phyloP scores from a whole-genome alignment of 2,329 filamentous ascomycete genomes.

The Aspergillus phoenicis region DNA sequence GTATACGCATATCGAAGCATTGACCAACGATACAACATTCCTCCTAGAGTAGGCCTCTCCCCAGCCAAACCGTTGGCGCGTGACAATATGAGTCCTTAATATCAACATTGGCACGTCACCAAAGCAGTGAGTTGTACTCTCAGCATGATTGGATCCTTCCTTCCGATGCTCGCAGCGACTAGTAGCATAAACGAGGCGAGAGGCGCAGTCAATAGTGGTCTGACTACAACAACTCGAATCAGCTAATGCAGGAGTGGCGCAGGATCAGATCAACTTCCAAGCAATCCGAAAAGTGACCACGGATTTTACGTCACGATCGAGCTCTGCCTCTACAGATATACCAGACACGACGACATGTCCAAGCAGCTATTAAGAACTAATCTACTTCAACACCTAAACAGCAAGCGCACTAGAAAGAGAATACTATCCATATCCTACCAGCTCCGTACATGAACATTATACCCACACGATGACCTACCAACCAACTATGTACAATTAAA shows the following conservation, averaged over 20 bases:
- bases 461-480: constrained; percentile 51
- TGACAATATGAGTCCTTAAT: constrained; percentile 33
- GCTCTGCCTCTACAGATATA: constrained; percentile 42
- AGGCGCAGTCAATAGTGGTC: constrained; percentile 37
- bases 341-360: constrained; percentile 40
- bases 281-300: constrained; percentile 23
- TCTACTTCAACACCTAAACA: constrained; percentile 41
- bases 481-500: constrained; percentile 37
- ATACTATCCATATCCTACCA: constrained; percentile 44
- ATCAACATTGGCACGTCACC: constrained; percentile 38
- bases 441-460: constrained; percentile 52
- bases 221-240: not conserved
- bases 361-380: constrained; percentile 39
- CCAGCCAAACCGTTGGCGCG: constrained; percentile 32
- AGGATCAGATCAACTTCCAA: constrained; percentile 47
- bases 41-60: constrained; percentile 43
- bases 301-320: constrained; percentile 49
- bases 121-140: constrained; percentile 31
- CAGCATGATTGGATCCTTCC: constrained; percentile 36
- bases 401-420: constrained; percentile 37
- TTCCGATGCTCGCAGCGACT: constrained; percentile 39
- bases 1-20: constrained; percentile 15
- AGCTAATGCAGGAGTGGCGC: not conserved
- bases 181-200: constrained; percentile 36
- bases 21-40: constrained; percentile 45